These are phyloP conservation scores for Plasmodium vinckei DNA, from an alignment of 169 alveolate species.

Conservation along the genomic window DNA sequence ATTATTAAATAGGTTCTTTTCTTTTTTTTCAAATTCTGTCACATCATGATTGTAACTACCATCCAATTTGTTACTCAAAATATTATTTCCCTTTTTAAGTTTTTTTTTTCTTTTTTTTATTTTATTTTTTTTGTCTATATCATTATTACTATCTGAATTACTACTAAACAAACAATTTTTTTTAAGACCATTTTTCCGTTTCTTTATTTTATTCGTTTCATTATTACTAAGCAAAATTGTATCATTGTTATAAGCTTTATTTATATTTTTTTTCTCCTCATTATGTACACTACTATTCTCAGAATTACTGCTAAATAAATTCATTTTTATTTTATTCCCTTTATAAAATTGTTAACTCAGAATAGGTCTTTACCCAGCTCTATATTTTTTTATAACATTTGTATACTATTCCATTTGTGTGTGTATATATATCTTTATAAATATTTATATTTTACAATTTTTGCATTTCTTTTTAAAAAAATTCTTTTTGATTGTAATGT, in stretches of 20 bases:
- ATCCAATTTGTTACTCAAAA: slow-evolving; percentile 10
- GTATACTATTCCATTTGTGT: background rate
- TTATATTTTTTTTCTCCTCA: slow-evolving; percentile 8
- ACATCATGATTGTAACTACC: background rate
- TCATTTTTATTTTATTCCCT: background rate
- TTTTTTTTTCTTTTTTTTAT: slow-evolving; percentile 3
- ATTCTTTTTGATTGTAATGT: background rate
- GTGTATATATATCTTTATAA: background rate
- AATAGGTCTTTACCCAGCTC: background rate
- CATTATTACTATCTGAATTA: background rate
- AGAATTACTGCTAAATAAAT: slow-evolving; percentile 6
- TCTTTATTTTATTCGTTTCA: background rate
- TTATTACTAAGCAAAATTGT: background rate
- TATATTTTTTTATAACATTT: background rate
- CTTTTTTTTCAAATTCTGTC: background rate
- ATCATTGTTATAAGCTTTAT: background rate
- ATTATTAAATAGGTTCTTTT: background rate
- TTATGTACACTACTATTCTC: background rate
- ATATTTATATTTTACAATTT: background rate
- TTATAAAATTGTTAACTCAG: background rate
- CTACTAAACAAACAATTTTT: background rate
- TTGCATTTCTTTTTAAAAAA: background rate
- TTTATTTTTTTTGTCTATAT: background rate
- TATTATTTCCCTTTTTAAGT: slow-evolving; percentile 5
- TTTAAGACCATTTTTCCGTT: background rate